phyloP scores from a whole-genome alignment of 352 stramenopile genomes.

The Plasmopara muralis region DNA sequence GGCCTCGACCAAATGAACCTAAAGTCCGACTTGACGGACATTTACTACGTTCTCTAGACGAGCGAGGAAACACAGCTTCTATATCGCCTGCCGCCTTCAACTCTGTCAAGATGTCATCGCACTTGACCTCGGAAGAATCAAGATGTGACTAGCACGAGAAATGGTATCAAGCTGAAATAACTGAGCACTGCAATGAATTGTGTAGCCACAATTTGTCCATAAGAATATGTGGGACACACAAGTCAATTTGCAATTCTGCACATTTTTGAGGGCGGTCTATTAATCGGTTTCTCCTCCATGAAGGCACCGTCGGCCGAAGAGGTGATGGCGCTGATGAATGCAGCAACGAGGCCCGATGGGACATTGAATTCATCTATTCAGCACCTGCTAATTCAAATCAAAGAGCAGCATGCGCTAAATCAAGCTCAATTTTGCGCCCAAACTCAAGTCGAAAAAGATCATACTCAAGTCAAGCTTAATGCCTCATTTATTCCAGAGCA shows the following conservation, averaged over 20 bases:
- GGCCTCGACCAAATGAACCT: constrained; percentile 57
- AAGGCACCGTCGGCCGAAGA: constrained; percentile 51
- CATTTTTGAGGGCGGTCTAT: constrained; percentile 19
- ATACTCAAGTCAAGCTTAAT: constrained; percentile 2
- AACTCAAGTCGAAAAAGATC: not conserved
- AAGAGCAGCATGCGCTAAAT: constrained; percentile 28
- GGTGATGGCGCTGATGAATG: constrained; percentile 50
- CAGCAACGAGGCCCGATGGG: constrained; percentile 26
- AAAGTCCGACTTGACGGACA: constrained; percentile 59
- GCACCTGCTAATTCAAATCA: constrained; percentile 52
- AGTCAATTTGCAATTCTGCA: not conserved
- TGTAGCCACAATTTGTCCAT: no score
- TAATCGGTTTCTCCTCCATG: constrained; percentile 24
- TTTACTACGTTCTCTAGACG: constrained; percentile 55
- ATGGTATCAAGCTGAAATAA: constrained; percentile 18
- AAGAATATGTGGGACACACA: not conserved
- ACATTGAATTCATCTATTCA: constrained; percentile 41
- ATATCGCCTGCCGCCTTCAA: constrained; percentile 44
- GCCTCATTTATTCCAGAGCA: not conserved
- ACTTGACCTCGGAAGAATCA: constrained; percentile 57
- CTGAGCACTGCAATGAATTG: constrained; percentile 15
- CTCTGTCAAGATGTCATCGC: constrained; percentile 44
- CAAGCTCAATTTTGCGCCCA: constrained; percentile 18
- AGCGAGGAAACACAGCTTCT: constrained; percentile 33
- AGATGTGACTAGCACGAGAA: constrained; percentile 73